Conservation (phyloP, 2,329 filamentous ascomycete species). For the Colletotrichum tropicicola region DNA sequence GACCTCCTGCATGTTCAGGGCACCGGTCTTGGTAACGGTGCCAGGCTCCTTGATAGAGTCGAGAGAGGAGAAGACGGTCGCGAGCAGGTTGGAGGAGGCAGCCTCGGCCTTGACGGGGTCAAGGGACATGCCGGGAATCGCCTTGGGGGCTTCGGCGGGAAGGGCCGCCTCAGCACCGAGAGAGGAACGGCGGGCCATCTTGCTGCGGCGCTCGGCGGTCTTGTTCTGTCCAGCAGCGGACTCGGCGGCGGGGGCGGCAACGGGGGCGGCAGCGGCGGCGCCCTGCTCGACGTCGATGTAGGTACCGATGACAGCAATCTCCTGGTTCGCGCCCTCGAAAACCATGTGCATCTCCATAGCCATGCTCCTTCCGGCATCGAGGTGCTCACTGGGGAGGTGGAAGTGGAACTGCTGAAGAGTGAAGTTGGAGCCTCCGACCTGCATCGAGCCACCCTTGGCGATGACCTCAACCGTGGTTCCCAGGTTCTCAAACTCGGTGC, state of each 20-base stretch:
- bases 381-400: slow-evolving; percentile 59
- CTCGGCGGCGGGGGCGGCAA: slow-evolving; percentile 21
- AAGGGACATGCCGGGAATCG: slow-evolving; percentile 49
- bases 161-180: slow-evolving; percentile 1
- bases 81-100: slow-evolving; percentile 50
- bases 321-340: slow-evolving; percentile 52
- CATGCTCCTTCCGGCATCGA: slow-evolving; percentile 53
- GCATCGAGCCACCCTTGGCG: slow-evolving; percentile 50
- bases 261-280: slow-evolving; percentile 27
- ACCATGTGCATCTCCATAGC: slow-evolving; percentile 69
- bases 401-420: slow-evolving; percentile 58
- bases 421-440: slow-evolving; percentile 45
- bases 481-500: slow-evolving; percentile 63
- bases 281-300: slow-evolving; percentile 50
- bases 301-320: slow-evolving; percentile 54
- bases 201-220: slow-evolving; percentile 20
- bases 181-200: slow-evolving; percentile 18
- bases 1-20: slow-evolving; percentile 54
- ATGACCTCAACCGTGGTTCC: slow-evolving; percentile 66
- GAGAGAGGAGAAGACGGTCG: slow-evolving; percentile 55
- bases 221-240: slow-evolving; percentile 13
- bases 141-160: slow-evolving; percentile 9
- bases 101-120: slow-evolving; percentile 49
- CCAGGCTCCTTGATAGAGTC: slow-evolving; percentile 52
- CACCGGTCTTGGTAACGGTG: slow-evolving; percentile 46